phyloP scores from a whole-genome alignment of 2,329 filamentous ascomycete species.

The Fusarium stilboides region DNA sequence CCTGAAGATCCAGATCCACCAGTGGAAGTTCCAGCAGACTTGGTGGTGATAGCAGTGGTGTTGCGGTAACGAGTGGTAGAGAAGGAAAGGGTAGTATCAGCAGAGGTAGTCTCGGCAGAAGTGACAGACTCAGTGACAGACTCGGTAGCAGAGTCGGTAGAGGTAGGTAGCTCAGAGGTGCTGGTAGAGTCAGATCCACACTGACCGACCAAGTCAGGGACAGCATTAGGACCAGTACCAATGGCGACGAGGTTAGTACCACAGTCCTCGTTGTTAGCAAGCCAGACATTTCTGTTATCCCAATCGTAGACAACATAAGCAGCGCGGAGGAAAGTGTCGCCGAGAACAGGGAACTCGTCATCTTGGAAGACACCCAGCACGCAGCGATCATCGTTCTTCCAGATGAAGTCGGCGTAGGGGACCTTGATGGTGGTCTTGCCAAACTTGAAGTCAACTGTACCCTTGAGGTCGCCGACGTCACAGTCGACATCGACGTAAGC shows the following conservation, averaged over 20 bases:
- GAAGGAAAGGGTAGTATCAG: slow-evolving; percentile 28
- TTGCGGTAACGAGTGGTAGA: slow-evolving; percentile 39
- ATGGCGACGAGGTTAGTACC: slow-evolving; percentile 57
- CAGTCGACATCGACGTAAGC: slow-evolving; percentile 66
- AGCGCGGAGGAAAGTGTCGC: slow-evolving; percentile 62
- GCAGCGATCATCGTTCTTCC: slow-evolving; percentile 53
- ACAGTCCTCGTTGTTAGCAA: slow-evolving; percentile 58
- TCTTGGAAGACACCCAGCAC: slow-evolving; percentile 64
- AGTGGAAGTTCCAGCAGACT: not conserved
- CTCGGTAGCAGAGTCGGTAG: slow-evolving; percentile 32
- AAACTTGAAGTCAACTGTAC: slow-evolving; percentile 65
- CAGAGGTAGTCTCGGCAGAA: slow-evolving; percentile 18
- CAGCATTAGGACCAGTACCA: slow-evolving; percentile 57
- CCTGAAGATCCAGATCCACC: not conserved
- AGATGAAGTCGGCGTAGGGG: slow-evolving; percentile 63
- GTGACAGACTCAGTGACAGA: slow-evolving; percentile 15
- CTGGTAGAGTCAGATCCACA: slow-evolving; percentile 46
- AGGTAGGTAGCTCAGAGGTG: slow-evolving; percentile 26
- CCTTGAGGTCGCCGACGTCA: slow-evolving; percentile 52
- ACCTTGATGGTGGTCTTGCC: slow-evolving; percentile 62
- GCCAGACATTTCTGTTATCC: slow-evolving; percentile 58
- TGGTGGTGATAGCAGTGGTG: slow-evolving; percentile 31
- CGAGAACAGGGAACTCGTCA: slow-evolving; percentile 59
- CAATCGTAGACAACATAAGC: slow-evolving; percentile 62
- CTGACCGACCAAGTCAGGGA: slow-evolving; percentile 52